Evolutionary conservation across 1,139 yeast species (phyloP), one percentile per base, ranked within the genome.

Genomic region (Kluyveromyces sp.): DNA sequence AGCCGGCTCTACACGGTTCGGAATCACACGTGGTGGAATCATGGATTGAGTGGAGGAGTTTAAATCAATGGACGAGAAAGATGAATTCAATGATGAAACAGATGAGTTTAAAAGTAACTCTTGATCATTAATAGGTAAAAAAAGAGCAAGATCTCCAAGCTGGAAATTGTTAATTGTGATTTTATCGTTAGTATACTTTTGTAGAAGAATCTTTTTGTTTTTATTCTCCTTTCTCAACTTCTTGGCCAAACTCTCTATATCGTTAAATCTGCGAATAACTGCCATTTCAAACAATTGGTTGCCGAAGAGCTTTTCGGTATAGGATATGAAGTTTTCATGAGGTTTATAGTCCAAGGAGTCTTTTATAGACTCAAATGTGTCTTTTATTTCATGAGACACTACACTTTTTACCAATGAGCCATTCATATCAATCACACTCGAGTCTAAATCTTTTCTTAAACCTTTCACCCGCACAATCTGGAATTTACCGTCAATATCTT

Each of bases 201-300:
- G 66, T 60, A 49, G 61, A 57, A 28, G 72, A 45, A 53, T 75
- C 77, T 52, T 75, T 76, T 46, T 76, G 70, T 68, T 60, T 55
- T 78, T 79, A 53, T 78, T 82, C 55, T 89, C 96, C 58, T 83
- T 83, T 48, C 90, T 86, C 50, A 87, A 73, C 58, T 81, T 84
- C 58, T 94, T 81, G 1, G 97, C 97, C 55, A 89, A 73, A n/a
- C 83, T 81, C 63, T 92, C 97, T 43, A 90, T 95, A 60, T 90
- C 97, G 50, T 78, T 78, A 59, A 92, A 89, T 50, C 98, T 72
- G 59, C 83, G 81, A 33, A 82, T 73, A 2, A 89, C 81, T 1
- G 89, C 81, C 42, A 75, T 74, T 43, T 81, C 73, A 57, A 83
- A 80, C 48, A 83, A 69, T 35, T 72, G 75, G 36, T 51, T 48